phyloP scores from a whole-genome alignment of 306 rosid species.

The Canavalia ensiformis region DNA sequence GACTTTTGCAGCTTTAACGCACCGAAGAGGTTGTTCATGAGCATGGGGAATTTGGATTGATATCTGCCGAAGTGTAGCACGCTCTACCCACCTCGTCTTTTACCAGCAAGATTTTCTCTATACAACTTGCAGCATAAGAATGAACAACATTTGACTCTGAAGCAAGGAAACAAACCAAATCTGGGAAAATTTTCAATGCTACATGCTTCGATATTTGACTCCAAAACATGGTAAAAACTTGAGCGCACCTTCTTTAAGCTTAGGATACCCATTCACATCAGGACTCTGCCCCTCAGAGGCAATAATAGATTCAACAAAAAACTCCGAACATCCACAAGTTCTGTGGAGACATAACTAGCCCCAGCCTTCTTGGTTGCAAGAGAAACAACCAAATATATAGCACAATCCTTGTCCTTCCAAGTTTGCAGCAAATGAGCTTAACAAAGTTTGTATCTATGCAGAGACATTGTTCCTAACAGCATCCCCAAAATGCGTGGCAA shows the following conservation, averaged over 20 bases:
- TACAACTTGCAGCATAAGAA: constrained; percentile 95
- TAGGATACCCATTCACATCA: constrained; percentile 80
- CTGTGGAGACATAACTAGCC: constrained; percentile 77
- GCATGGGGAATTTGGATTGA: constrained; percentile 67
- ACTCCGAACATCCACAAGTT: constrained; percentile 88
- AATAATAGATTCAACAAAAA: constrained; percentile 81
- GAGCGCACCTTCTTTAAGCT: constrained; percentile 97
- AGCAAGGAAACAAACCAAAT: constrained; percentile 80
- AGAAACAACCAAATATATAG: constrained; percentile 91
- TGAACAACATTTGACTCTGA: constrained; percentile 94
- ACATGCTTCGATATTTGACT: constrained; percentile 72
- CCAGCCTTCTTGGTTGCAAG: constrained; percentile 96
- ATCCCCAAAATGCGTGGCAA: constrained; percentile 62
- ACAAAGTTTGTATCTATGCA: constrained; percentile 73
- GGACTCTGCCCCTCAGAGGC: constrained; percentile 79
- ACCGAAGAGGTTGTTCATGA: constrained; percentile 86
- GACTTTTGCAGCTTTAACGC: constrained; percentile 86
- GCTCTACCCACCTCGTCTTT: constrained; percentile 78
- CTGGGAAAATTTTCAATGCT: constrained; percentile 67
- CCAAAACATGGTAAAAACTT: constrained; percentile 92
- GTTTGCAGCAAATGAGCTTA: constrained; percentile 70
- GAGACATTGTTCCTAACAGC: constrained; percentile 69
- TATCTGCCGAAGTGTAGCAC: constrained; percentile 69
- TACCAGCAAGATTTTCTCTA: constrained; percentile 90
- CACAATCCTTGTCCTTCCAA: constrained; percentile 99